Percentiles rank a stretch among this genome's conserved stretches.
phyloP scores from a whole-genome alignment of 805 yeast genomes.

The Ogataea nakhonphanomensis region DNA sequence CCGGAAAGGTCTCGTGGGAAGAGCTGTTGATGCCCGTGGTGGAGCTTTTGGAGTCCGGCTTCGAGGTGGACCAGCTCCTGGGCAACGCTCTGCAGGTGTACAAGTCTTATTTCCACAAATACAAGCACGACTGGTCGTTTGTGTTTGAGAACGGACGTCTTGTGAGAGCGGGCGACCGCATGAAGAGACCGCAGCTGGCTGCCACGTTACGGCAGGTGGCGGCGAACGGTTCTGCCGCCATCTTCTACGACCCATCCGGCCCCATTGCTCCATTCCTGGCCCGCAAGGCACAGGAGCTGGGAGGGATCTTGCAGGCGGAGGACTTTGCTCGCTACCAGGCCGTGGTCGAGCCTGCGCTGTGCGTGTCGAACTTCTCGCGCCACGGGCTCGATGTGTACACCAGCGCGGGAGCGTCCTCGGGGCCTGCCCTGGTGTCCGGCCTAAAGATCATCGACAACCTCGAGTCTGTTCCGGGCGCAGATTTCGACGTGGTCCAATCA shows the following conservation, averaged over 20 bases:
- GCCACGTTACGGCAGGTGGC: conserved; percentile 68
- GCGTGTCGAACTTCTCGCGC: conserved; percentile 33
- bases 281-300: conserved; percentile 43
- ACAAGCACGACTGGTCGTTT: conserved; percentile 53
- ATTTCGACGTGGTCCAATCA: conserved; percentile 44
- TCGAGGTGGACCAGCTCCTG: conserved; percentile 46
- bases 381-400: conserved; percentile 41
- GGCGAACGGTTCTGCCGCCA: conserved; percentile 66
- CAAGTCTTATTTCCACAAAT: conserved; percentile 30
- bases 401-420: conserved; percentile 74
- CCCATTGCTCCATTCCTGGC: conserved; percentile 65
- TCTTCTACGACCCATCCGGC: conserved; percentile 82
- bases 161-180: conserved; percentile 53
- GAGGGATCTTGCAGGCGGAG: conserved; percentile 63
- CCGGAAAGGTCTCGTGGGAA: conserved; percentile 69
- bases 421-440: conserved; percentile 77
- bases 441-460: conserved; percentile 55
- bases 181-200: conserved; percentile 61
- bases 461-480: conserved; percentile 30
- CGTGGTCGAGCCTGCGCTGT: conserved; percentile 43
- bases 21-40: conserved; percentile 75
- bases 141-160: conserved; percentile 37
- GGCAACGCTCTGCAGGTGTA: conserved; percentile 40
- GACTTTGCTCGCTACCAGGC: conserved; percentile 68
- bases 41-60: conserved; percentile 62